phyloP scores from a whole-genome alignment of 768 basidiomycete genomes.

The Pisolithus tinctorius region DNA sequence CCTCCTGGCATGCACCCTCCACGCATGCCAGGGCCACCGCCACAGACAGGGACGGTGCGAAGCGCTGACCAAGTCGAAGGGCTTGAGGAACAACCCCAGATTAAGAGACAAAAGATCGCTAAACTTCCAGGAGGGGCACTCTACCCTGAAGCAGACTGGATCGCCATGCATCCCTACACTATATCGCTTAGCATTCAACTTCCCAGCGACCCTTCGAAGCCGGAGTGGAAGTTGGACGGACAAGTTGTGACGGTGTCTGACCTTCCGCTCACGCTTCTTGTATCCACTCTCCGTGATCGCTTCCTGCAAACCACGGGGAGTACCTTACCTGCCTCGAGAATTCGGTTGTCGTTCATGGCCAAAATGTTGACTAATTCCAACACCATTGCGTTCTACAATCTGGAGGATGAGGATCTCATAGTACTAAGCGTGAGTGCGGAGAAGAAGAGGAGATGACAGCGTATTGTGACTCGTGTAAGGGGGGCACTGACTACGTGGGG shows the following conservation, averaged over 20 bases:
- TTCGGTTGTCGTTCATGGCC: slow-evolving; percentile 70
- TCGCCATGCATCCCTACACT: slow-evolving; percentile 85
- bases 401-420: slow-evolving; percentile 86
- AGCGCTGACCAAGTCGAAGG: slow-evolving; percentile 80
- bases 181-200: slow-evolving; percentile 82
- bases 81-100: slow-evolving; percentile 61
- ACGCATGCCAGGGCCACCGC: slow-evolving; percentile 44
- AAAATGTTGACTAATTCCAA: slow-evolving; percentile 86
- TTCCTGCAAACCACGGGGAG: slow-evolving; percentile 76
- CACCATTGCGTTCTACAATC: slow-evolving; percentile 79
- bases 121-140: slow-evolving; percentile 79
- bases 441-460: slow-evolving; percentile 57
- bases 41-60: slow-evolving; percentile 67
- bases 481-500: neutral
- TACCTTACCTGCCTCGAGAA: slow-evolving; percentile 70
- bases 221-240: slow-evolving; percentile 92
- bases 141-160: slow-evolving; percentile 89
- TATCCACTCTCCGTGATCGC: slow-evolving; percentile 86
- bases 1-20: slow-evolving; percentile 64
- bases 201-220: slow-evolving; percentile 73
- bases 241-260: slow-evolving; percentile 71
- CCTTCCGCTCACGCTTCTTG: slow-evolving; percentile 74
- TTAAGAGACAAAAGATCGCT: slow-evolving; percentile 83
- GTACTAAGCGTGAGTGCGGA: slow-evolving; percentile 69
- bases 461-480: neutral